phyloP scores from a whole-genome alignment of 768 basidiomycete species.

The Mycena galopus region DNA sequence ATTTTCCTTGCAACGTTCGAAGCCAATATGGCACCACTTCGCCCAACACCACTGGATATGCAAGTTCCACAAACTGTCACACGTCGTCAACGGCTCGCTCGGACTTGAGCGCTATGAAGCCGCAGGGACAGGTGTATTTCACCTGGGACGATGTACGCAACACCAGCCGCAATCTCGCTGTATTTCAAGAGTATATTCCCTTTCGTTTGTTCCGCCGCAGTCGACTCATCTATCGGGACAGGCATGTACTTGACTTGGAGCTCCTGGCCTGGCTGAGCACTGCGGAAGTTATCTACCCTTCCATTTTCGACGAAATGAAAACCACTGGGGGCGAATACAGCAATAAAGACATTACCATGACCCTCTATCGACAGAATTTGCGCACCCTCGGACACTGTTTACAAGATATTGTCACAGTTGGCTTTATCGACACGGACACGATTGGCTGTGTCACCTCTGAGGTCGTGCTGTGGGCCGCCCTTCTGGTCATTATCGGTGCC shows the following conservation, averaged over 20 bases:
- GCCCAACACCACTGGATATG: constrained; percentile 70
- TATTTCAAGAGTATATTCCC: constrained; percentile 75
- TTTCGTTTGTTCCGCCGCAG: background rate
- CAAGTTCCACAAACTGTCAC: constrained; percentile 68
- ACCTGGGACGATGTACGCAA: constrained; percentile 74
- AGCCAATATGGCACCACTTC: constrained; percentile 64
- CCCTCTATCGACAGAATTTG: constrained; percentile 67
- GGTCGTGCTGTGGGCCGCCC: constrained; percentile 57
- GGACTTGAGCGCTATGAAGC: constrained; percentile 53
- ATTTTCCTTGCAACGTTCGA: constrained; percentile 85
- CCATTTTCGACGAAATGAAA: constrained; percentile 73
- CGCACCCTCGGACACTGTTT: constrained; percentile 70
- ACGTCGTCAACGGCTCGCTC: constrained; percentile 59
- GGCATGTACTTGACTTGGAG: constrained; percentile 74
- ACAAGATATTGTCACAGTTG: constrained; percentile 75
- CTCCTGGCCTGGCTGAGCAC: constrained; percentile 75
- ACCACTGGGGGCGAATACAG: constrained; percentile 64
- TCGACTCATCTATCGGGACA: constrained; percentile 42
- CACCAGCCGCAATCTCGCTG: constrained; percentile 71
- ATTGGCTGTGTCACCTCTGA: constrained; percentile 86
- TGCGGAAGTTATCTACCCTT: constrained; percentile 73
- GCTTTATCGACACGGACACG: constrained; percentile 79
- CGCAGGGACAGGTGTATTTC: constrained; percentile 80
- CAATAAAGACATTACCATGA: constrained; percentile 76
- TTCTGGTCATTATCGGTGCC: constrained; percentile 42